Conservation (phyloP, 2,329 filamentous ascomycete genomes). For the Penicillium sp. region DNA sequence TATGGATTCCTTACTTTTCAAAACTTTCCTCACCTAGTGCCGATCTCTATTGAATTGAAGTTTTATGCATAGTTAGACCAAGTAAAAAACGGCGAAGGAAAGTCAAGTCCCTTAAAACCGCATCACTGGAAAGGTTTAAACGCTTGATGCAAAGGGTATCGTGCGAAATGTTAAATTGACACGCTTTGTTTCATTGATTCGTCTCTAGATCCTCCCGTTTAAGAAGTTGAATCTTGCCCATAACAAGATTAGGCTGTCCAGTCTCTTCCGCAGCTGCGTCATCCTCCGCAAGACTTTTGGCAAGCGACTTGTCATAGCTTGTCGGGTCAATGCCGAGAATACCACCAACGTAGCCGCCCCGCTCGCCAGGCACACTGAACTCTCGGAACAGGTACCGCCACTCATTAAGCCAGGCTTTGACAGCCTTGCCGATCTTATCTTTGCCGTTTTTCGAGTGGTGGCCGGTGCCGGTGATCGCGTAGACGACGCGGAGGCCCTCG, state of each 20-base stretch:
- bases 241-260: conserved; percentile 31
- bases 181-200: conserved; percentile 20
- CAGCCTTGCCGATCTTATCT: conserved; percentile 94
- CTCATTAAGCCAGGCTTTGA: conserved; percentile 87
- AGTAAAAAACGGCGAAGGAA: background rate
- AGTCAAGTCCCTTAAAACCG: too few species aligned
- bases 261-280: conserved; percentile 18
- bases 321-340: conserved; percentile 65
- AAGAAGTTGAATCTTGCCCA: conserved; percentile 48
- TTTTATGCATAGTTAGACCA: background rate
- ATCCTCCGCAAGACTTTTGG: conserved; percentile 25
- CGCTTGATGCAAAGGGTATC: conserved; percentile 16
- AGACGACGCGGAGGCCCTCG: conserved; percentile 71
- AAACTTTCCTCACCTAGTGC: too few species aligned
- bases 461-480: conserved; percentile 94
- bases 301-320: conserved; percentile 53
- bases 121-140: background rate
- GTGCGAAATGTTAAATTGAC: conserved; percentile 11
- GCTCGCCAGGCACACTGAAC: conserved; percentile 93
- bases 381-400: conserved; percentile 96
- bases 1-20: too few species aligned
- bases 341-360: conserved; percentile 70
- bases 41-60: too few species aligned
- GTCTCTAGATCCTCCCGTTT: conserved; percentile 45
- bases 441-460: conserved; percentile 99